phyloP scores from a whole-genome alignment of 805 yeast genomes.

The Suhomyces sp. region DNA sequence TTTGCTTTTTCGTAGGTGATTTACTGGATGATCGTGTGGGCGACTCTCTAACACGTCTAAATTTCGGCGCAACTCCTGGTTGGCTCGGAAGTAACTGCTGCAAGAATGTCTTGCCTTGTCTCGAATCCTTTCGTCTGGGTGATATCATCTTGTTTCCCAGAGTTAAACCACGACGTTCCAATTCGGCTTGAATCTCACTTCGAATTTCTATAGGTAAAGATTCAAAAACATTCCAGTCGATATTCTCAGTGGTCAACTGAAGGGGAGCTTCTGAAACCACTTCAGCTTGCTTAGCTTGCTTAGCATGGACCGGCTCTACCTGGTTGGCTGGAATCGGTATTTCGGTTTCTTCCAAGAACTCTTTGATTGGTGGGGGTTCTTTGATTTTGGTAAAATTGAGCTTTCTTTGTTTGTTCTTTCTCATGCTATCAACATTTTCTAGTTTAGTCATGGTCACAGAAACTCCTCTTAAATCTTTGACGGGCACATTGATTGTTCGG shows the following conservation, averaged over 20 bases:
- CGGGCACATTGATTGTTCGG: constrained; percentile 56
- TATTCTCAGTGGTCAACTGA: constrained; percentile 18
- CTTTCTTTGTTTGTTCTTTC: constrained; percentile 21
- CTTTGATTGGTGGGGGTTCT: not conserved
- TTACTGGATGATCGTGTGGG: constrained; percentile 27
- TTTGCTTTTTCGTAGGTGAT: constrained; percentile 12
- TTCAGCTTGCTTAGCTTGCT: not conserved
- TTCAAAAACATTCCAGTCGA: constrained; percentile 64
- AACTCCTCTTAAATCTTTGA: constrained; percentile 72
- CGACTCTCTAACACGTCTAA: constrained; percentile 31
- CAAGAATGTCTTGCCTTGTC: constrained; percentile 22
- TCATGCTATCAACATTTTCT: constrained; percentile 24
- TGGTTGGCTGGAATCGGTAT: constrained; percentile 4
- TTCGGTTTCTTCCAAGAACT: constrained; percentile 13
- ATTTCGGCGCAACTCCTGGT: constrained; percentile 25
- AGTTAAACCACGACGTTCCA: constrained; percentile 42
- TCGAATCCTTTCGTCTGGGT: not conserved
- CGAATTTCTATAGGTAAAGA: constrained; percentile 66
- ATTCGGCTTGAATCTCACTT: constrained; percentile 55
- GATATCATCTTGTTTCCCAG: not conserved
- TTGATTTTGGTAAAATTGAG: constrained; percentile 16
- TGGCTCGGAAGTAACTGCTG: constrained; percentile 40
- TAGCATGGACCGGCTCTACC: constrained; percentile 7
- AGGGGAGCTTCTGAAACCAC: not conserved
- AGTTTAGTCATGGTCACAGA: constrained; percentile 67